Evolutionary conservation across 345 rosid species (phyloP), one percentile per base, ranked within the genome.

Genomic region (Psidium guajava): DNA sequence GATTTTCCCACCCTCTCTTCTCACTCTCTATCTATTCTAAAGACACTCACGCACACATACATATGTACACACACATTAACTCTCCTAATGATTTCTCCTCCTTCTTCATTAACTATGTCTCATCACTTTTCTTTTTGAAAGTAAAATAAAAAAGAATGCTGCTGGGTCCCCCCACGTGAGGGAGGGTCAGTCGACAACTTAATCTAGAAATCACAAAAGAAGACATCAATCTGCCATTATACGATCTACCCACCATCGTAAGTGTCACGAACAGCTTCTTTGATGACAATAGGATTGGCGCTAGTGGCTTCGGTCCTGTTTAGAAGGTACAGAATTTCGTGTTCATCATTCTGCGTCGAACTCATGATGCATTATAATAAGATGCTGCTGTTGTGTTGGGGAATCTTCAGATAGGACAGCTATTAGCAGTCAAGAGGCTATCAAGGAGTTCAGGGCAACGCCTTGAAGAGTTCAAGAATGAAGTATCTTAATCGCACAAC

Each of bases 371-470:
- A 64, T 3, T 3, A 57, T 88, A 10, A 18, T 25, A 44, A 28
- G 55, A 73, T 42, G n/a, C 22, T 2, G 11, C 42, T 18, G 32
- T 15, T 91, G 69, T 86, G 77, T 87, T 90, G 92, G 90, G 93
- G 81, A 87, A 42, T 83, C 84, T 92, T 55, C 47, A 55, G 22
- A 87, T 87, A 85, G 92, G 90, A 11, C 85, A 86, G 53, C 92
- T 92, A 61, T 86, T 92, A 27, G 94, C 92, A 51, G 90, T 90
- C 20, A 91, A 93, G 73, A 91, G 91, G 86, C 88, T 93, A n/a
- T 92, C 91, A 24, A 86, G 54, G 77, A 81, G 73, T 52, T 92
- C 93, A 0, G 90, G 91, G 12, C 92, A 93, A 86, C 92, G 91
- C 11, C 57, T 84, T n/a, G 86, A 87, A 22, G 92, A 88, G 90